Percentiles rank a stretch among this genome's conserved stretches.
Evolutionary conservation across 2,329 filamentous ascomycete genomes (phyloP).

Genomic region (Claviceps citrina): DNA sequence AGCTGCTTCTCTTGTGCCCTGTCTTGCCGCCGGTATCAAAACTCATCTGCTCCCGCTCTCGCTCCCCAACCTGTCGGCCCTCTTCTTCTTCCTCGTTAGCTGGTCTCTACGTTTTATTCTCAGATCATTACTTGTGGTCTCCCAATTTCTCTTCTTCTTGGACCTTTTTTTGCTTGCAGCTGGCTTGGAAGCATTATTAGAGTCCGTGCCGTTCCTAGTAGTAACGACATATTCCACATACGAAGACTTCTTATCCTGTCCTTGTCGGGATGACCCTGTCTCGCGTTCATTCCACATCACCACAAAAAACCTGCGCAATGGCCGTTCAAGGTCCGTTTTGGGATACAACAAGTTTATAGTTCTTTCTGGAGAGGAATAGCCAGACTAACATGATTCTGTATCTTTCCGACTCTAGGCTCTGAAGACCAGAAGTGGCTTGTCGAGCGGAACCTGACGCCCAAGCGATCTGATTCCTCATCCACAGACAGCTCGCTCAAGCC

Average conservation of each 20-base stretch:
- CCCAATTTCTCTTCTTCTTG: constrained; percentile 14
- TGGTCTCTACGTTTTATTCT: constrained; percentile 32
- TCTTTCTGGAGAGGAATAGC: no score
- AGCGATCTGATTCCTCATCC: constrained; percentile 35
- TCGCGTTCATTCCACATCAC: constrained; percentile 6
- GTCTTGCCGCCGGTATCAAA: constrained; percentile 29
- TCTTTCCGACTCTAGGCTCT: constrained; percentile 12
- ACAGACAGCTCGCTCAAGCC: constrained; percentile 45
- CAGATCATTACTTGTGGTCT: constrained; percentile 20
- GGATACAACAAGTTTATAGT: not conserved
- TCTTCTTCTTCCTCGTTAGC: constrained; percentile 34
- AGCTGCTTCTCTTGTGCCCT: constrained; percentile 11
- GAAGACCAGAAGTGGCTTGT: constrained; percentile 42
- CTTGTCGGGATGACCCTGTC: constrained; percentile 4
- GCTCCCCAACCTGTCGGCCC: constrained; percentile 15
- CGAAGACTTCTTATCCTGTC: constrained; percentile 1
- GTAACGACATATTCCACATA: constrained; percentile 2
- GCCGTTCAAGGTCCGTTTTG: constrained; percentile 24
- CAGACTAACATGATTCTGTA: constrained; percentile 9
- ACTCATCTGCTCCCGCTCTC: constrained; percentile 30
- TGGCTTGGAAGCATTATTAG: constrained; percentile 8
- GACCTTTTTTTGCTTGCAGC: constrained; percentile 8
- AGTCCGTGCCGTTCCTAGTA: constrained; percentile 3
- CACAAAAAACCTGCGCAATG: constrained; percentile 15
- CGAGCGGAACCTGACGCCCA: constrained; percentile 37